Conservation (phyloP, 2,329 filamentous ascomycete genomes). For the Penicillium sp. region DNA sequence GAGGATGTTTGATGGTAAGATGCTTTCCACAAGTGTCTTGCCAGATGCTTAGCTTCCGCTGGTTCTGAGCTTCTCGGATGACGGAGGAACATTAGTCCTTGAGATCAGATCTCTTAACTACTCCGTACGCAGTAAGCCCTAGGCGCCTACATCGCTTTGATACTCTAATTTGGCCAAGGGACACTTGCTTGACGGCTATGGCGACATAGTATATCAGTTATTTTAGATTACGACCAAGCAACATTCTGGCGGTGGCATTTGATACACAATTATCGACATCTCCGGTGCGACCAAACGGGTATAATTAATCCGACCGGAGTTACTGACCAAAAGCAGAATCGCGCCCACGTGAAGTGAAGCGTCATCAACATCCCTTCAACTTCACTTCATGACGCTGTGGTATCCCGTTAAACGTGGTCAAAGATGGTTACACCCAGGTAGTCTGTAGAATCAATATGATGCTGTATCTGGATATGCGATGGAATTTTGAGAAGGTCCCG, state of each 20-base stretch:
- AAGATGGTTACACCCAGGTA: background rate
- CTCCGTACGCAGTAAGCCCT: too few relatives aligned
- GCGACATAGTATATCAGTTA: background rate
- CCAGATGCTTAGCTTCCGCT: constrained; percentile 2
- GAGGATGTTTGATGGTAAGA: constrained; percentile 3
- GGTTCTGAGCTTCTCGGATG: constrained; percentile 8
- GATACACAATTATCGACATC: background rate
- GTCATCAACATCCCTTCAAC: constrained; percentile 1
- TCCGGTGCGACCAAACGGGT: too few relatives aligned
- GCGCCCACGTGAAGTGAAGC: background rate
- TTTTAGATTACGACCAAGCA: too few relatives aligned
- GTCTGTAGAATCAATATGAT: too few relatives aligned
- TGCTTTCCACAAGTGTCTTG: constrained; percentile 7
- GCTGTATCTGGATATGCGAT: too few relatives aligned
- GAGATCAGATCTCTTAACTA: background rate
- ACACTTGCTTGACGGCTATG: background rate
- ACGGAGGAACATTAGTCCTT: constrained; percentile 1
- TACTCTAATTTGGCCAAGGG: background rate
- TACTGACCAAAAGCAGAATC: background rate
- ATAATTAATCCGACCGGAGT: background rate
- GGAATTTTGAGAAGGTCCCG: too few relatives aligned
- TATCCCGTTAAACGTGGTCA: background rate
- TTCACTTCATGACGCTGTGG: constrained; percentile 5
- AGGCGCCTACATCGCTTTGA: background rate
- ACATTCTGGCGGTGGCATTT: too few relatives aligned